phyloP scores from a whole-genome alignment of 1,284 basidiomycete species.

The Tilletia horrida region DNA sequence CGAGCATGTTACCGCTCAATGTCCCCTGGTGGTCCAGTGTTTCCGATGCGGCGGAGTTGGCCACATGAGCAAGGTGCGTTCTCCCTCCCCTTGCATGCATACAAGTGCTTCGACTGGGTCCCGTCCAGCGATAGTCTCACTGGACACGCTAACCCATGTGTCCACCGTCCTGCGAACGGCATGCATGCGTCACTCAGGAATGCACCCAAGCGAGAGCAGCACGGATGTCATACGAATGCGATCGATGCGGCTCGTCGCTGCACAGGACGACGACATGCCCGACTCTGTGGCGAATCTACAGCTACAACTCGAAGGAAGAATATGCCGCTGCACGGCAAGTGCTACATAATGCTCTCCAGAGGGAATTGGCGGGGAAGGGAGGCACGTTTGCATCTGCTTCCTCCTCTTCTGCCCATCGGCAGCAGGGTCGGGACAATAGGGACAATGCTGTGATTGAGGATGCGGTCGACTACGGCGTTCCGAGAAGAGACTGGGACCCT shows the following conservation, averaged over 20 bases:
- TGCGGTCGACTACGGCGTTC: not conserved
- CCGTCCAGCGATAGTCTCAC: no score
- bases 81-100: no score
- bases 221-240: conserved; percentile 62
- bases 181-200: no score
- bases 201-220: conserved; percentile 59
- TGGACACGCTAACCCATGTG: no score
- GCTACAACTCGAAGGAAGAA: conserved; percentile 66
- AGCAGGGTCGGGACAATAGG: no score
- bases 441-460: not conserved
- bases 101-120: no score
- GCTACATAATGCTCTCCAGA: conserved; percentile 21
- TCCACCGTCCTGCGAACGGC: no score
- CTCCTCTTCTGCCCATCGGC: no score
- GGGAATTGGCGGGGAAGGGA: conserved; percentile 18
- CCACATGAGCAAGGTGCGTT: conserved; percentile 66
- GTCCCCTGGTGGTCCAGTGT: conserved; percentile 77
- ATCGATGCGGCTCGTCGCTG: conserved; percentile 68
- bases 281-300: conserved; percentile 79
- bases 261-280: conserved; percentile 79
- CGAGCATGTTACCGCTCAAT: conserved; percentile 75
- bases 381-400: not conserved
- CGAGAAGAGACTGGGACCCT: conserved; percentile 27
- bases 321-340: conserved; percentile 48
- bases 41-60: conserved; percentile 82